Conservation (phyloP, 2,329 filamentous ascomycete species). For the Nakataea oryzae region DNA sequence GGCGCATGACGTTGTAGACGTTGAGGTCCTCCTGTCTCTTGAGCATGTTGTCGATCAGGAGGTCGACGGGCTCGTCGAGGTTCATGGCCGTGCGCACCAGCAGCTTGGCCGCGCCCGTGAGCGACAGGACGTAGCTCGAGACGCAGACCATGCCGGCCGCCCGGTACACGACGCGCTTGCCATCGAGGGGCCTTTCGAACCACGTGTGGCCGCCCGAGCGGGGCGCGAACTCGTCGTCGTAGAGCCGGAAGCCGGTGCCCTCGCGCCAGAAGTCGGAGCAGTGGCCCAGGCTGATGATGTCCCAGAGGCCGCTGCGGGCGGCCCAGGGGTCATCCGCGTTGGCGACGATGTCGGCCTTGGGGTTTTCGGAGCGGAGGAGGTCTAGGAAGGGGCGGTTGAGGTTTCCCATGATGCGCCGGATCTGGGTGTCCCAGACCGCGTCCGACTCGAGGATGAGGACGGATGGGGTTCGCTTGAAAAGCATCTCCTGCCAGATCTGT, state of each 20-base stretch:
- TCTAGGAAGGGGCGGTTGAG: constrained; percentile 13
- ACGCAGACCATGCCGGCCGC: constrained; percentile 14
- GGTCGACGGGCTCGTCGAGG: constrained; percentile 15
- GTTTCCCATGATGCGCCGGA: constrained; percentile 13
- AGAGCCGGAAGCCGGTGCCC: background rate
- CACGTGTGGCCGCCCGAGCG: background rate
- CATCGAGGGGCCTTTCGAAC: background rate
- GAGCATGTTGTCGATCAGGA: constrained; percentile 15
- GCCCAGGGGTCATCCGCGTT: constrained; percentile 14
- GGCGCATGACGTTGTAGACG: constrained; percentile 13
- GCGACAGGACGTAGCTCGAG: constrained; percentile 15
- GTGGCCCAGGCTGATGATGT: constrained; percentile 12
- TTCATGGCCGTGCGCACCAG: constrained; percentile 12
- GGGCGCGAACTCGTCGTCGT: constrained; percentile 6
- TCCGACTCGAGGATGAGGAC: constrained; percentile 18
- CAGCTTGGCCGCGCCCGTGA: constrained; percentile 16
- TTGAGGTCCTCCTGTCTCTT: constrained; percentile 10
- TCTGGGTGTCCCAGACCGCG: constrained; percentile 16
- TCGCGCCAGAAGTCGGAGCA: constrained; percentile 9
- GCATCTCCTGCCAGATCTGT: background rate
- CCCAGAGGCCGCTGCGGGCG: constrained; percentile 10
- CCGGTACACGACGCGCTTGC: constrained; percentile 13
- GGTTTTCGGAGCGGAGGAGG: constrained; percentile 9
- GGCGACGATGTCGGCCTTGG: constrained; percentile 3
- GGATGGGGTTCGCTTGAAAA: constrained; percentile 3